Evolutionary conservation across 768 basidiomycete genomes (phyloP).

Genomic region (Mycena amicta): DNA sequence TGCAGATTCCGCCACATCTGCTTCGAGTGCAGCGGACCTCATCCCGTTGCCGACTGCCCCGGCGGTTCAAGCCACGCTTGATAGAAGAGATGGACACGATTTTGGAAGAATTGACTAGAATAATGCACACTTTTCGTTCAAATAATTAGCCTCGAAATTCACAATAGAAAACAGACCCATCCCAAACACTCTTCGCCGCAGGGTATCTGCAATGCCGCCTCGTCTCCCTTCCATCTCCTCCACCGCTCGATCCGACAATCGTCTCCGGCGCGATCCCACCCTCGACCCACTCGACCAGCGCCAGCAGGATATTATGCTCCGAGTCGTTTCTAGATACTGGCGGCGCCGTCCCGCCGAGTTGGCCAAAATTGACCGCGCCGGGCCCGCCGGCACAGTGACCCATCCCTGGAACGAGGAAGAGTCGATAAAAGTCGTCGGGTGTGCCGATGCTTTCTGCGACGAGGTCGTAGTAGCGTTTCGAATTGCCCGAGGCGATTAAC

Average conservation of each 20-base stretch:
- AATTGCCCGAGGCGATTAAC: slow-evolving; percentile 26
- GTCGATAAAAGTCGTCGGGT: slow-evolving; percentile 27
- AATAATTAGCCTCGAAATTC: background rate
- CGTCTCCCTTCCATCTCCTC: background rate
- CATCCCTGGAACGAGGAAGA: slow-evolving; percentile 31
- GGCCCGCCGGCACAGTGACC: slow-evolving; percentile 25
- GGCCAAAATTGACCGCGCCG: slow-evolving; percentile 21
- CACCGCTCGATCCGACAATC: slow-evolving; percentile 10
- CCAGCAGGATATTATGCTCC: slow-evolving; percentile 6
- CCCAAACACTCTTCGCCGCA: slow-evolving; percentile 5
- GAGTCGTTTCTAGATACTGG: background rate
- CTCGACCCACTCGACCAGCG: slow-evolving; percentile 18
- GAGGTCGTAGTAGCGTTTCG: slow-evolving; percentile 24
- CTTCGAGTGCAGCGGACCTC: no score
- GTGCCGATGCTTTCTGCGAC: slow-evolving; percentile 20
- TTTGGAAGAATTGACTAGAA: background rate
- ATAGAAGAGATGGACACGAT: no score
- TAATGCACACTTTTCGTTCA: background rate
- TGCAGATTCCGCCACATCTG: no score
- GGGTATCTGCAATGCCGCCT: slow-evolving; percentile 14
- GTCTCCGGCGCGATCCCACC: slow-evolving; percentile 7
- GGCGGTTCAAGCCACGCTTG: no score
- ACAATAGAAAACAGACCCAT: background rate
- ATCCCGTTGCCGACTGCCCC: no score
- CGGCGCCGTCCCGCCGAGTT: background rate